Conservation (phyloP, 2,329 filamentous ascomycete genomes). For the Colletotrichum viniferum region DNA sequence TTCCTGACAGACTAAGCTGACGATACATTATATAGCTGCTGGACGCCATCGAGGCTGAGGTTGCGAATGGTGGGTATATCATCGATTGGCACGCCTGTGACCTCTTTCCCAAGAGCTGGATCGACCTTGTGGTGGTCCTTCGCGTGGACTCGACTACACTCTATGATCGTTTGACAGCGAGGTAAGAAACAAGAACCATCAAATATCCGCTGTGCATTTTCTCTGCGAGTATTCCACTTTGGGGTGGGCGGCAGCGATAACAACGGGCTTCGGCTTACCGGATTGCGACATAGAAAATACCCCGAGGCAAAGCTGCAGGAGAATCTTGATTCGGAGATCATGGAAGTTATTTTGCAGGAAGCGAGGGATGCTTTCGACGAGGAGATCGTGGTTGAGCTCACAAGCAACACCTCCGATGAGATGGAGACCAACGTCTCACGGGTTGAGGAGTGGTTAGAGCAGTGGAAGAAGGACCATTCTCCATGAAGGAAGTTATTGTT, state of each 20-base stretch:
- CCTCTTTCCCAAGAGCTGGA: conserved; percentile 89
- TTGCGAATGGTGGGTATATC: conserved; percentile 79
- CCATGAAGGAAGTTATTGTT: not conserved
- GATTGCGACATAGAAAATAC: conserved; percentile 65
- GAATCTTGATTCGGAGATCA: conserved; percentile 96
- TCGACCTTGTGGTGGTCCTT: conserved; percentile 93
- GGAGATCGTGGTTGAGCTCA: conserved; percentile 87
- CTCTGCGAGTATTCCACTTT: not conserved
- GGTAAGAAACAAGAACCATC: conserved; percentile 52
- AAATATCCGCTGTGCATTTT: not conserved
- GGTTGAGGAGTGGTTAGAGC: conserved; percentile 79
- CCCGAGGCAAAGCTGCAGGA: conserved; percentile 88
- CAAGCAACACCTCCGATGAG: conserved; percentile 80
- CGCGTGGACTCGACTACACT: conserved; percentile 79
- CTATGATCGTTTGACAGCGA: conserved; percentile 80
- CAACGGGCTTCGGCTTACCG: not conserved
- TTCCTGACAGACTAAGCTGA: not conserved
- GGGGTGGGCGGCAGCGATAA: not conserved
- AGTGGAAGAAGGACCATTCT: conserved; percentile 73
- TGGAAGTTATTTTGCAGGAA: conserved; percentile 92
- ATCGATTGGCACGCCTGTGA: conserved; percentile 99
- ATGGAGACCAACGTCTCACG: conserved; percentile 89
- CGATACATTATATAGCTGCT: conserved; percentile 64
- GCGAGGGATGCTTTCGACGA: conserved; percentile 85
- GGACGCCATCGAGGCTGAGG: conserved; percentile 85